Evolutionary conservation across 2,329 filamentous ascomycete species (phyloP).

Genomic region (Zymoseptoria passerinii): DNA sequence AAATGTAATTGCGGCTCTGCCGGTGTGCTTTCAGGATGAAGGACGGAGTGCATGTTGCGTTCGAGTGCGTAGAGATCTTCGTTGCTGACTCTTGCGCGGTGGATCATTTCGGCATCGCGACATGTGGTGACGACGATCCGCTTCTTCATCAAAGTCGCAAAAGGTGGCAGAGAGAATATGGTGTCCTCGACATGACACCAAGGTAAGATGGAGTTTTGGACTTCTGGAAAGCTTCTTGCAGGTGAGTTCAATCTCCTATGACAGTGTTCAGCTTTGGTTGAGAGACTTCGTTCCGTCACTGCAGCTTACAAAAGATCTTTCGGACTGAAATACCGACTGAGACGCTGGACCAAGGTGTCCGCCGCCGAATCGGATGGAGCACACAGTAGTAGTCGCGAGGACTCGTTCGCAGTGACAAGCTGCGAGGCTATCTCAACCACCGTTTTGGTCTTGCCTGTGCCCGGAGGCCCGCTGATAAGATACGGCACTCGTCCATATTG

Average conservation of each 20-base stretch:
- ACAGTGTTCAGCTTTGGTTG: not conserved
- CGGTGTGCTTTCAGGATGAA: conserved; percentile 11
- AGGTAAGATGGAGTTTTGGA: conserved; percentile 17
- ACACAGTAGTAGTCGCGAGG: conserved; percentile 17
- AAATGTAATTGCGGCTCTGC: conserved; percentile 15
- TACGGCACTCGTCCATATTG: conserved; percentile 41
- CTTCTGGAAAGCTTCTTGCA: conserved; percentile 20
- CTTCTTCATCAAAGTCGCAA: conserved; percentile 17
- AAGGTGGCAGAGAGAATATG: conserved; percentile 19
- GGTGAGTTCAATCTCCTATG: conserved; percentile 16
- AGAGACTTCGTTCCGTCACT: not conserved
- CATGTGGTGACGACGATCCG: conserved; percentile 19
- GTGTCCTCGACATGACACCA: conserved; percentile 20
- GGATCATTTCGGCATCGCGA: conserved; percentile 18
- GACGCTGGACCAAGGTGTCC: conserved; percentile 19
- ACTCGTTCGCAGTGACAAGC: conserved; percentile 5
- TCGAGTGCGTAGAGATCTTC: conserved; percentile 18
- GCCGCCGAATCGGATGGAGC: conserved; percentile 23
- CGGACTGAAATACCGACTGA: conserved; percentile 13
- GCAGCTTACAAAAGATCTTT: conserved; percentile 9
- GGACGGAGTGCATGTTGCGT: conserved; percentile 3
- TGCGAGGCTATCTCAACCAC: conserved; percentile 38
- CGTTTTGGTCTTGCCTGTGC: conserved; percentile 47
- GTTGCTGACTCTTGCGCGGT: conserved; percentile 18
- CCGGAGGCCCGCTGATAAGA: conserved; percentile 42